phyloP scores from a whole-genome alignment of 179 eudicot genomes.

The Nepenthes alata region DNA sequence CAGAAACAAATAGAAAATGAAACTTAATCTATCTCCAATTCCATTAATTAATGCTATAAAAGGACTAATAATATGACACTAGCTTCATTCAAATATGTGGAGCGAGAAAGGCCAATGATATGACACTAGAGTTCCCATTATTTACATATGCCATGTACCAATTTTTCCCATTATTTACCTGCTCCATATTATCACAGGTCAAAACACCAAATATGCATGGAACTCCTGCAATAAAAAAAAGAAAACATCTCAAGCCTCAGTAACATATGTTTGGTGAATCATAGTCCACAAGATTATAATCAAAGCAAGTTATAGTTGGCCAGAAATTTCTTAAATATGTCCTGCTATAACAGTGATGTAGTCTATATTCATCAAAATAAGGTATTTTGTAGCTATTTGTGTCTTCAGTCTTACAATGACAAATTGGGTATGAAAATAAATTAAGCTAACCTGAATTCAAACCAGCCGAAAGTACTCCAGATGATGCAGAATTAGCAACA shows the following conservation, averaged over 20 bases:
- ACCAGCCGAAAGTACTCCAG: constrained; percentile 90
- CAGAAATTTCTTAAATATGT: background rate
- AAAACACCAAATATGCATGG: constrained; percentile 96
- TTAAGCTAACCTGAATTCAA: constrained; percentile 54
- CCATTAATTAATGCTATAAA: no score
- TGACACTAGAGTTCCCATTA: background rate
- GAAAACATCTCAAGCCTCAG: background rate
- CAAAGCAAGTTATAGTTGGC: background rate
- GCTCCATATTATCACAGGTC: constrained; percentile 94
- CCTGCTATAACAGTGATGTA: no score
- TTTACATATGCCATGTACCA: background rate
- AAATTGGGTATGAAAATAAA: no score
- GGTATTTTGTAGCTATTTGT: no score
- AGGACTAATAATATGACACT: background rate
- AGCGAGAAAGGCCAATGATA: background rate
- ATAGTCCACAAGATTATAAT: background rate
- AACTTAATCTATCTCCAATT: background rate
- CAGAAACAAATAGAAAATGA: background rate
- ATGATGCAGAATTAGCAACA: constrained; percentile 87
- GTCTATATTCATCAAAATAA: no score
- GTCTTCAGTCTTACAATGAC: no score
- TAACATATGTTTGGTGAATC: background rate
- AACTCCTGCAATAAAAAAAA: constrained; percentile 45
- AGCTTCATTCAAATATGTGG: no score
- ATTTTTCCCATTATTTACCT: constrained; percentile 34